Evolutionary conservation across 768 basidiomycete genomes (phyloP).

Genomic region (Cystobasidium onofrii): DNA sequence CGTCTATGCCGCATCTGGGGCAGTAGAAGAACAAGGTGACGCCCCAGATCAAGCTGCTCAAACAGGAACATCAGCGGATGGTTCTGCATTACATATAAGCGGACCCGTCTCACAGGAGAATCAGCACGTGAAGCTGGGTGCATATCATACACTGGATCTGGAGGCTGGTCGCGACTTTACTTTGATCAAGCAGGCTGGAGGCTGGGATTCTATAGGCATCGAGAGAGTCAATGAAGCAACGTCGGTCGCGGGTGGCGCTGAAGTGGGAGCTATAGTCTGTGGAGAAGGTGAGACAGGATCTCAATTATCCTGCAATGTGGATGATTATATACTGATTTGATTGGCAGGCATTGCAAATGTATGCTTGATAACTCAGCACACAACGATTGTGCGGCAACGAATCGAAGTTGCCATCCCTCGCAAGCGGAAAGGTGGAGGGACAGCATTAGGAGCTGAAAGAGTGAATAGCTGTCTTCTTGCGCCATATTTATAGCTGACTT

Average conservation of each 20-base stretch:
- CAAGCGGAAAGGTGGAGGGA: constrained; percentile 71
- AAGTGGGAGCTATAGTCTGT: constrained; percentile 89
- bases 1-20: constrained; percentile 66
- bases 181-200: constrained; percentile 66
- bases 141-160: constrained; percentile 87
- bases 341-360: constrained; percentile 69
- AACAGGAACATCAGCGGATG: constrained; percentile 45
- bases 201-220: constrained; percentile 86
- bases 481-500: background rate
- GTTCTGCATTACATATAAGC: constrained; percentile 63
- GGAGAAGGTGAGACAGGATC: constrained; percentile 61
- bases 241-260: constrained; percentile 86
- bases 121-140: constrained; percentile 78
- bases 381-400: constrained; percentile 86
- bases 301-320: too few relatives aligned
- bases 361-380: constrained; percentile 89
- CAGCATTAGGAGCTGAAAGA: constrained; percentile 81
- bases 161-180: constrained; percentile 84
- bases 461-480: constrained; percentile 38
- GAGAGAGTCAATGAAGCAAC: constrained; percentile 78
- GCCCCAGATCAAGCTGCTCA: constrained; percentile 42
- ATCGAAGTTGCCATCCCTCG: constrained; percentile 82
- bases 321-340: background rate
- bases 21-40: constrained; percentile 48
- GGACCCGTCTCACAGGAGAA: constrained; percentile 82